phyloP scores from a whole-genome alignment of 257 asterid genomes.

The Solanum gandarillasii region DNA sequence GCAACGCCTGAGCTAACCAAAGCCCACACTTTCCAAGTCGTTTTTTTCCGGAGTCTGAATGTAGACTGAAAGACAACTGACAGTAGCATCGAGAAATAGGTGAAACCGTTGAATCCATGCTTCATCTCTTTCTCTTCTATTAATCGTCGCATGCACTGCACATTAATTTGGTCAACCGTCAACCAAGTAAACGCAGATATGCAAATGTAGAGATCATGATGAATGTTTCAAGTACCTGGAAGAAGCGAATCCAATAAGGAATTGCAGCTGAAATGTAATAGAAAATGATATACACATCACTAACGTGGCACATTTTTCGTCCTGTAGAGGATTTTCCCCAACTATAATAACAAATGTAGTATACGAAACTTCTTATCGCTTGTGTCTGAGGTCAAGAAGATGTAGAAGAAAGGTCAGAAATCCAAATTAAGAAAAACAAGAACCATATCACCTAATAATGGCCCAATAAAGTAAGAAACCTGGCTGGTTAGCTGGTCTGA shows the following conservation, averaged over 20 bases:
- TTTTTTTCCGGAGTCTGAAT: constrained; percentile 15
- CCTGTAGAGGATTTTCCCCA: constrained; percentile 48
- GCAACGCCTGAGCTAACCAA: constrained; percentile 29
- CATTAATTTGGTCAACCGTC: neutral
- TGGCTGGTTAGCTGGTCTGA: constrained; percentile 61
- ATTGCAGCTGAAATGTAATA: constrained; percentile 32
- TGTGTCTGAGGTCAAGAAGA: constrained; percentile 25
- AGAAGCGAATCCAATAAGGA: constrained; percentile 40
- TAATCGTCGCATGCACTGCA: constrained; percentile 44
- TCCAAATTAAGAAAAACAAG: neutral
- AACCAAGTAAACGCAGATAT: neutral
- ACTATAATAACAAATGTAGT: constrained; percentile 48
- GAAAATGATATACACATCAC: constrained; percentile 27
- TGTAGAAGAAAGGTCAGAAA: neutral
- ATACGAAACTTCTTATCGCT: constrained; percentile 49
- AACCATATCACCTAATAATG: neutral
- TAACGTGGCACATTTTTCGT: constrained; percentile 24
- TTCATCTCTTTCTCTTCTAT: constrained; percentile 34
- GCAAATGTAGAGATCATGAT: neutral
- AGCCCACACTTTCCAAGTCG: constrained; percentile 28
- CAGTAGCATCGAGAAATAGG: constrained; percentile 29
- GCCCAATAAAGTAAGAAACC: constrained; percentile 6
- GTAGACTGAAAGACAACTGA: constrained; percentile 46
- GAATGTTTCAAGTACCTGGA: constrained; percentile 28
- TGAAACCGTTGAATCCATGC: constrained; percentile 47